Conservation (phyloP, 805 yeast genomes). For the Candida jianshihensis region DNA sequence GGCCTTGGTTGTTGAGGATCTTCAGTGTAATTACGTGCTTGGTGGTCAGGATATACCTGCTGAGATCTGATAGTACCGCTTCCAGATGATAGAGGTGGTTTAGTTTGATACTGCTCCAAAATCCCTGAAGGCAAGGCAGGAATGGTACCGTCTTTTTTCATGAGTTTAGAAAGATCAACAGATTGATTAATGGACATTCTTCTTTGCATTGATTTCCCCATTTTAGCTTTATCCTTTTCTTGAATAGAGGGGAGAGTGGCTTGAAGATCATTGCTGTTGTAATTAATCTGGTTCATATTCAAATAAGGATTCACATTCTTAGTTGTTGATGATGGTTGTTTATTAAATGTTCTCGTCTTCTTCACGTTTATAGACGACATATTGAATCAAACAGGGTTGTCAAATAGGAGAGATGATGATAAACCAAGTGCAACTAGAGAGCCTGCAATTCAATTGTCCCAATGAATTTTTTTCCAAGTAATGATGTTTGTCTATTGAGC, state of each 20-base stretch:
- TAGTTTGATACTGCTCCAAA: slow-evolving; percentile 9
- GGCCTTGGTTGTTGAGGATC: background rate
- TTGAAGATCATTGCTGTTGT: slow-evolving; percentile 4
- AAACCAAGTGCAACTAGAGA: too few species aligned
- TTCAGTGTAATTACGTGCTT: background rate
- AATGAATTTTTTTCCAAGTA: too few species aligned
- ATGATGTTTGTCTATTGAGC: too few species aligned
- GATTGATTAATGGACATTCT: slow-evolving; percentile 35
- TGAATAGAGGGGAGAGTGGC: slow-evolving; percentile 26
- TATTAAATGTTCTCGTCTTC: background rate
- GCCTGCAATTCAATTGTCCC: too few species aligned
- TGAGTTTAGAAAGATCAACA: slow-evolving; percentile 11
- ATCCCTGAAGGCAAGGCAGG: slow-evolving; percentile 25
- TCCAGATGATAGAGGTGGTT: background rate
- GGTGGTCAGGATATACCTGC: slow-evolving; percentile 3
- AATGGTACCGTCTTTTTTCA: slow-evolving; percentile 6
- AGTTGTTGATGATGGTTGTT: background rate
- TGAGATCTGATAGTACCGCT: slow-evolving; percentile 1
- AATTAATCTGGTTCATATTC: slow-evolving; percentile 12
- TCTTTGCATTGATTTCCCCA: slow-evolving; percentile 36
- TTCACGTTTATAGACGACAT: background rate
- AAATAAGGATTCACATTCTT: slow-evolving; percentile 17
- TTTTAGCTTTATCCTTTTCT: slow-evolving; percentile 29
- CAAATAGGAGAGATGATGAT: too few species aligned
- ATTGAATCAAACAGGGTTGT: too few species aligned